Base-by-base conservation (phyloP, 768 basidiomycete genomes). In the Leccinum longicurvipes region DNA sequence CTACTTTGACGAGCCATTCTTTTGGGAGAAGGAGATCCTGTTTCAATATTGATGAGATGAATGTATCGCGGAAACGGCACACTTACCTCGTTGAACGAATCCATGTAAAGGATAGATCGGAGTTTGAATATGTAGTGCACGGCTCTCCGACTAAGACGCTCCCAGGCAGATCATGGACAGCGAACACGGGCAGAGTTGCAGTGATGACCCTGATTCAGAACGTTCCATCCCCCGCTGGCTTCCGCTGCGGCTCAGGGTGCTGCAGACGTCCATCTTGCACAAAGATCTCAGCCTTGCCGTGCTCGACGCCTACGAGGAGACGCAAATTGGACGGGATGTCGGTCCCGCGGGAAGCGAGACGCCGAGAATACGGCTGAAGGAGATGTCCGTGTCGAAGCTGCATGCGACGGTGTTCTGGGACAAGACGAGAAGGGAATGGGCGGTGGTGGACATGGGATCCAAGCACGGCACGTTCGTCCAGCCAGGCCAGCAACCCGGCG, bases 401-500 rank as follows among this genome's bases (percentile, higher is more conserved):
- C 91, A 93, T 64, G 86, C 89, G 9, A 88, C 85, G 3, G 74
- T 81, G 1, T 93, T 82, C 65, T 91, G 85, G 85, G 85, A 91
- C 66, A 72, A 73, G 31, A 68, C 69, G 27, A 76, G 80, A 53
- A 67, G 72, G 14, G 79, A 82, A 55, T 93, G 90, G 90, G 79
- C 81, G 3, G 73, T 89, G 28, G 89, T 91, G 10, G 91, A 93
- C 67, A 89, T 89, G 85, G 91, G 89, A 10, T 89, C 87, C 51
- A 87, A 84, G 69, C 91, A 93, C 60, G 91, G 91, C 4, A 92
- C 91, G 1, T 92, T 85, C 67, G 53, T 89, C n/a, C 62, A 67
- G 19, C 53, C 58, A 27, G 60, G 65, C 19, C 66, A 24, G 32
- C 64, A 50, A n/a, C 53, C 53, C 19, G 59, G 57, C 47, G 36